Conservation (phyloP, 2,329 filamentous ascomycete genomes). For the Penicillium corylophilum region DNA sequence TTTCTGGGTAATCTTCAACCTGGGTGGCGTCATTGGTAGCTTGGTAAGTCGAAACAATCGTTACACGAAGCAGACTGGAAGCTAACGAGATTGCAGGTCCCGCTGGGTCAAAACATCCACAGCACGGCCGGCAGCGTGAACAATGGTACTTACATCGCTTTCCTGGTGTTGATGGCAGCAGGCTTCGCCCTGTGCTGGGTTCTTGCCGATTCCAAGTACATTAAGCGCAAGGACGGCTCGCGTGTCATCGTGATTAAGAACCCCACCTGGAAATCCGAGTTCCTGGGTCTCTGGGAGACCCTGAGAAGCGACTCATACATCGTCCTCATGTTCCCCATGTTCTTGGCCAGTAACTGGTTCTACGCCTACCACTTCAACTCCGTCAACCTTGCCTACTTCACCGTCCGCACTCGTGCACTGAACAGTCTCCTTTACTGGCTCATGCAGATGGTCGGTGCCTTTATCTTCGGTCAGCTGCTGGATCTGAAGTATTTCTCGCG, state of each 20-base stretch:
- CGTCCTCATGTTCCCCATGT: slow-evolving; percentile 75
- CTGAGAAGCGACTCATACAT: slow-evolving; percentile 70
- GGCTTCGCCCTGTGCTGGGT: slow-evolving; percentile 69
- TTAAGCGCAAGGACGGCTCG: slow-evolving; percentile 75
- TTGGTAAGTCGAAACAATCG: slow-evolving; percentile 47
- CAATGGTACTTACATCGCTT: slow-evolving; percentile 84
- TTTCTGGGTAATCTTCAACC: slow-evolving; percentile 96
- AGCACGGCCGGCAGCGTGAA: slow-evolving; percentile 41
- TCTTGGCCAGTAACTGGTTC: slow-evolving; percentile 77
- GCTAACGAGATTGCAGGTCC: slow-evolving; percentile 32
- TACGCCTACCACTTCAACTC: slow-evolving; percentile 77
- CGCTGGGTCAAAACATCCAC: slow-evolving; percentile 49
- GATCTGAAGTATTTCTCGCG: slow-evolving; percentile 63
- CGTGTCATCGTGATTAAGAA: slow-evolving; percentile 87
- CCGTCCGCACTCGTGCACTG: slow-evolving; percentile 70
- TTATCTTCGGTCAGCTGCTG: slow-evolving; percentile 69
- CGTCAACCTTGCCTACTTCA: slow-evolving; percentile 70
- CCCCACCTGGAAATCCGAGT: slow-evolving; percentile 78
- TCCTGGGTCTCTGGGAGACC: slow-evolving; percentile 73
- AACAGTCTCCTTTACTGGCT: slow-evolving; percentile 79
- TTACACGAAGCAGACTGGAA: background rate
- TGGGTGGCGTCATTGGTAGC: slow-evolving; percentile 83
- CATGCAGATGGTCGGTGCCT: slow-evolving; percentile 74
- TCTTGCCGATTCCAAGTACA: slow-evolving; percentile 68
- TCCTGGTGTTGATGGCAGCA: slow-evolving; percentile 76